Percentiles rank a stretch among this genome's conserved stretches.
Conservation (phyloP, 2,329 filamentous ascomycete genomes). For the Fusarium sp. region DNA sequence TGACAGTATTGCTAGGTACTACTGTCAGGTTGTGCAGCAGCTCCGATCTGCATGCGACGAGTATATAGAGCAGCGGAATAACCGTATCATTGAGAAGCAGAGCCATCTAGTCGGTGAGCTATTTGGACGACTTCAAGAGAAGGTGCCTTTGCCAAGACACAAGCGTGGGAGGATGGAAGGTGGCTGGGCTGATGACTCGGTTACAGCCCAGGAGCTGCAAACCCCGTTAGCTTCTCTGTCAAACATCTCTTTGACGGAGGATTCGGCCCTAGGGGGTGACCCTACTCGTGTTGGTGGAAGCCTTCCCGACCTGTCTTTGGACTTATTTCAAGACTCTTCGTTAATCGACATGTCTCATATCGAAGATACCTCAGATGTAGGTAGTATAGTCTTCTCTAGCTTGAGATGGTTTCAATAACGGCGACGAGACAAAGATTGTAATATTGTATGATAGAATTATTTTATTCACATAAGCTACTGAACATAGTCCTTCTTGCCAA, state of each 20-base stretch:
- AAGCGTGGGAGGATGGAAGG: accelerated
- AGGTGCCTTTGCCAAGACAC: neutral
- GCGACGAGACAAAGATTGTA: neutral
- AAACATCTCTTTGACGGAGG: too few relatives aligned
- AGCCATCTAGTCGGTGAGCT: neutral
- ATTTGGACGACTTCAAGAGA: neutral
- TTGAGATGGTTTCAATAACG: neutral
- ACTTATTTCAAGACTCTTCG: neutral
- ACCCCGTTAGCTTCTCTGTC: neutral
- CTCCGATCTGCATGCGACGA: neutral
- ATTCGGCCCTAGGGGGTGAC: neutral
- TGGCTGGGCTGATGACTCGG: neutral
- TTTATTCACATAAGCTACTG: neutral
- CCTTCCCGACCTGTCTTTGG: neutral
- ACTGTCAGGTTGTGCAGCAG: neutral
- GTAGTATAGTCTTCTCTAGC: neutral
- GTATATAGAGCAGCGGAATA: neutral
- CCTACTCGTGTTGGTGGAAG: neutral
- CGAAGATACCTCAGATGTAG: neutral
- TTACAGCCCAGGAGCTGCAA: accelerated
- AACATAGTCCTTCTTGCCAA: neutral
- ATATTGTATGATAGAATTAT: neutral
- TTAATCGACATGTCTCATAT: neutral
- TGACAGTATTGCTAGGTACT: neutral
- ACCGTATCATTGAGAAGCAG: neutral